These are phyloP conservation scores for Coemansia sp. DNA, from an alignment of 192 early-diverging fungal species.

Conservation along the genomic window DNA sequence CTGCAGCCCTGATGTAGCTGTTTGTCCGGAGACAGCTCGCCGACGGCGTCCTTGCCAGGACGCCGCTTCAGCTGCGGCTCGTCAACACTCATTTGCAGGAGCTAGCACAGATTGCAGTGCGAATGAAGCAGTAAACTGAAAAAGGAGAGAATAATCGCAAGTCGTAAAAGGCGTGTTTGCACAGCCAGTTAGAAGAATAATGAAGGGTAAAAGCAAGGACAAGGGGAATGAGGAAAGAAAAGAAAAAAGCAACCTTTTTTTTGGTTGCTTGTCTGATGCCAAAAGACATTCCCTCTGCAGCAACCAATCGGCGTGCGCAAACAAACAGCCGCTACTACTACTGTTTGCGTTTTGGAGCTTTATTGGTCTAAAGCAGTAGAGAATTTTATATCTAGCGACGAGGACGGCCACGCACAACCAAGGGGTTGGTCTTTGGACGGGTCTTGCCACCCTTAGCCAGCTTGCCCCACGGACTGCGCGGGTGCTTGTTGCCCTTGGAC, in stretches of 20 bases:
- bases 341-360: neutral
- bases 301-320: conserved; percentile 9
- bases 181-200: conserved; percentile 3
- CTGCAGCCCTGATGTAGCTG: neutral
- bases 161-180: neutral
- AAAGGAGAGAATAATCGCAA: conserved; percentile 1
- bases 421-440: conserved; percentile 61
- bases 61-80: conserved; percentile 26
- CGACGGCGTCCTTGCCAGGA: conserved; percentile 4
- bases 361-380: neutral
- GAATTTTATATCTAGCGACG: conserved; percentile 18
- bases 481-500: conserved; percentile 88
- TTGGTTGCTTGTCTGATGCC: neutral
- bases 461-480: conserved; percentile 87
- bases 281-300: neutral
- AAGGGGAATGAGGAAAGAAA: neutral
- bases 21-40: neutral
- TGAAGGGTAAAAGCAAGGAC: neutral
- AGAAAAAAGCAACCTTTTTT: neutral
- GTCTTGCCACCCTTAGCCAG: conserved; percentile 93
- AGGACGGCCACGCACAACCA: conserved; percentile 62
- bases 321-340: neutral
- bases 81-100: conserved; percentile 34
- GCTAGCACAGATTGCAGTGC: neutral
- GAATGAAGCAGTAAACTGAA: neutral